Evolutionary conservation across 768 basidiomycete genomes (phyloP).

Genomic region (Hemileccinum rubropunctum): DNA sequence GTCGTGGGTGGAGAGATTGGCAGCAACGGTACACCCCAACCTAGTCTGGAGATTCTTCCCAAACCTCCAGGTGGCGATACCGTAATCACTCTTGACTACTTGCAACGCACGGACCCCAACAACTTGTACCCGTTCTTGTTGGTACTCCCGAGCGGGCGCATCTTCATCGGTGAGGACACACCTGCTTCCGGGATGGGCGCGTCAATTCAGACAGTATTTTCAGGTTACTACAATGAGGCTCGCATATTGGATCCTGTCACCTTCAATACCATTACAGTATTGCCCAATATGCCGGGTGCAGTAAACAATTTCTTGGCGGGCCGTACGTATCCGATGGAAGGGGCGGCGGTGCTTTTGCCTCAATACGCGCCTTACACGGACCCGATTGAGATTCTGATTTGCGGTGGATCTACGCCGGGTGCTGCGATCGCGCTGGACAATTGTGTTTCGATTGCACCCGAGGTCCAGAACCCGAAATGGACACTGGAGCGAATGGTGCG

Average conservation of each 20-base stretch:
- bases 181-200: neutral
- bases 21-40: constrained; percentile 62
- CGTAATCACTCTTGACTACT: constrained; percentile 57
- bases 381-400: constrained; percentile 65
- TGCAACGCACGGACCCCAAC: constrained; percentile 72
- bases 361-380: constrained; percentile 71
- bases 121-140: constrained; percentile 79
- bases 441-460: constrained; percentile 68
- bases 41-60: constrained; percentile 71
- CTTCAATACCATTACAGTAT: constrained; percentile 53
- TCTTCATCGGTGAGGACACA: constrained; percentile 61
- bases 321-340: constrained; percentile 77
- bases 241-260: constrained; percentile 66
- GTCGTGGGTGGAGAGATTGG: constrained; percentile 76
- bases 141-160: constrained; percentile 62
- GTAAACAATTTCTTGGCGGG: constrained; percentile 70
- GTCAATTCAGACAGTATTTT: neutral
- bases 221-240: constrained; percentile 81
- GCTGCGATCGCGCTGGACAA: constrained; percentile 56
- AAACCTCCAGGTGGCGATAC: constrained; percentile 64
- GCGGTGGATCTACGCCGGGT: constrained; percentile 70
- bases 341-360: constrained; percentile 66
- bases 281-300: constrained; percentile 75
- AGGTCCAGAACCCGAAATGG: constrained; percentile 61
- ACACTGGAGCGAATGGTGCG: constrained; percentile 75